phyloP scores from a whole-genome alignment of 306 rosid species.

The Acacia crassicarpa region DNA sequence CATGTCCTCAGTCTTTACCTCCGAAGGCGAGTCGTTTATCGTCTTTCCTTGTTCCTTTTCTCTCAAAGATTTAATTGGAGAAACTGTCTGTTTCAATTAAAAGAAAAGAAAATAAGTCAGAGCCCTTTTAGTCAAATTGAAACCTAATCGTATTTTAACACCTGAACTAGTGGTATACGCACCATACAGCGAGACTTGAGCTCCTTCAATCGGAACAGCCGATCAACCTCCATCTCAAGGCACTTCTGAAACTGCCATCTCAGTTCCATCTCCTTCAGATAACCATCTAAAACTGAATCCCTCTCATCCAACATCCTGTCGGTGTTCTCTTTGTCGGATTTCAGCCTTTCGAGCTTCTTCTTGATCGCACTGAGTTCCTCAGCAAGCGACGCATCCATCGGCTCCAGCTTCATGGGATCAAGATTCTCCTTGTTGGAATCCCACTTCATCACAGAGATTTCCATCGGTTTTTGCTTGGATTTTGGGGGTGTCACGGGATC shows the following conservation, averaged over 20 bases:
- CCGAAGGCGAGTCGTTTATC: slow-evolving; percentile 30
- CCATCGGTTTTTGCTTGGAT: slow-evolving; percentile 35
- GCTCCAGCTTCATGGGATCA: slow-evolving; percentile 36
- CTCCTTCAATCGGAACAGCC: slow-evolving; percentile 78
- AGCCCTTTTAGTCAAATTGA: not conserved
- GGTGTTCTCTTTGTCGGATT: slow-evolving; percentile 58
- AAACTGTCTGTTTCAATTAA: slow-evolving; percentile 53
- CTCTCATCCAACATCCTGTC: slow-evolving; percentile 66
- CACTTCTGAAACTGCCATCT: slow-evolving; percentile 73
- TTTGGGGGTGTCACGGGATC: slow-evolving; percentile 29
- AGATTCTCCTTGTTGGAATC: slow-evolving; percentile 60
- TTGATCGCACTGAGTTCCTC: slow-evolving; percentile 78
- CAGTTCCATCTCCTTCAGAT: slow-evolving; percentile 62
- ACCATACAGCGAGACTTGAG: slow-evolving; percentile 71
- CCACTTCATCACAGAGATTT: slow-evolving; percentile 24
- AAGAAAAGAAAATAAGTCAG: not conserved
- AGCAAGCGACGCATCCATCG: slow-evolving; percentile 65
- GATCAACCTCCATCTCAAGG: slow-evolving; percentile 82
- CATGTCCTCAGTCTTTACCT: slow-evolving; percentile 51
- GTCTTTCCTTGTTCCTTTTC: slow-evolving; percentile 68
- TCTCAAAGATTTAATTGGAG: slow-evolving; percentile 81
- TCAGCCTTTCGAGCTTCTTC: slow-evolving; percentile 74
- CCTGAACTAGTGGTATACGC: not conserved
- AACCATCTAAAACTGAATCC: slow-evolving; percentile 47
- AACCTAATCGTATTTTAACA: not conserved